Evolutionary conservation across 208 protist species (phyloP).

Genomic region (Giardia muris): DNA sequence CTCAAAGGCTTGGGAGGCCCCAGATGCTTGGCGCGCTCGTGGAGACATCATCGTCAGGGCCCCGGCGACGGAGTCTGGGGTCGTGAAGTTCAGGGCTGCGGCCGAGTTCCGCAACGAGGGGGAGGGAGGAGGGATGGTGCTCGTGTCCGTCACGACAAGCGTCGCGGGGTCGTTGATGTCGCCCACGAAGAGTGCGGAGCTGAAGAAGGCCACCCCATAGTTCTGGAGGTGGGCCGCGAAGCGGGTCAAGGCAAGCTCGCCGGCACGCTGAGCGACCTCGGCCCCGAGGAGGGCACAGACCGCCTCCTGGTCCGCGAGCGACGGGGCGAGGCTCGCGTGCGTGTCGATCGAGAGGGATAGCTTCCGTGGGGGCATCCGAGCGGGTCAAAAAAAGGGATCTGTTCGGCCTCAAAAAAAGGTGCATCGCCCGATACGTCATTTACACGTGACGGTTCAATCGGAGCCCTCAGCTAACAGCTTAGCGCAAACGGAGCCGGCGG

Average conservation of each 20-base stretch:
- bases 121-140: background rate
- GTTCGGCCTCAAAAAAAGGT: no score
- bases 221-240: background rate
- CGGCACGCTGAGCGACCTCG: background rate
- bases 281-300: background rate
- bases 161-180: background rate
- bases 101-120: background rate
- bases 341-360: background rate
- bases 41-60: background rate
- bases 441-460: no score
- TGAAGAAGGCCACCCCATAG: background rate
- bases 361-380: background rate
- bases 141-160: background rate
- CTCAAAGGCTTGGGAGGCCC: no score
- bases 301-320: background rate
- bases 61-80: background rate
- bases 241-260: background rate
- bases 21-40: background rate
- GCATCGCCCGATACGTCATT: no score
- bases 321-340: background rate
- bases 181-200: background rate
- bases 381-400: no score
- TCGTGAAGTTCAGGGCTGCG: background rate
- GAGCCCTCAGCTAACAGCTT: no score
- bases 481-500: no score